These are phyloP conservation scores for Russula earlei DNA, from an alignment of 768 basidiomycete genomes.

Conservation along the genomic window DNA sequence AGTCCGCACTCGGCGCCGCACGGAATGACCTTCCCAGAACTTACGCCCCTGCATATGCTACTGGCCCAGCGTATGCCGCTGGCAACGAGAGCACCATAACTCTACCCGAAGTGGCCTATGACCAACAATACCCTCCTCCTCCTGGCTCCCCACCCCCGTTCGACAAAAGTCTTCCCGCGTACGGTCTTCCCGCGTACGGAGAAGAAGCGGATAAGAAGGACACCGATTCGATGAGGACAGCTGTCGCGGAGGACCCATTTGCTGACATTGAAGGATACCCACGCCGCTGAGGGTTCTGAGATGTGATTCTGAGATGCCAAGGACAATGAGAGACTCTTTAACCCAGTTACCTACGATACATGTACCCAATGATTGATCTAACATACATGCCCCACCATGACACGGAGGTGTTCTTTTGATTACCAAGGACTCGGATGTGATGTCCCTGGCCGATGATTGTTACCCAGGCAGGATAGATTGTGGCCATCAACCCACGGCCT, in stretches of 20 bases:
- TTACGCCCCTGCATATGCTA: constrained; percentile 26
- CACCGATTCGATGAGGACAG: constrained; percentile 23
- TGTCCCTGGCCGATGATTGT: too few relatives aligned
- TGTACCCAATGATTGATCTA: too few relatives aligned
- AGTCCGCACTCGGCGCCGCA: constrained; percentile 42
- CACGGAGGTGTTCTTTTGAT: too few relatives aligned
- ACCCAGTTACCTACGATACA: not conserved
- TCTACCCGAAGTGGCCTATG: constrained; percentile 20
- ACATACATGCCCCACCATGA: too few relatives aligned
- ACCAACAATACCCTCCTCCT: constrained; percentile 36
- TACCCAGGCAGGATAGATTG: too few relatives aligned
- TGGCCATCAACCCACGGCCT: constrained; percentile 41
- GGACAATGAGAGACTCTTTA: not conserved
- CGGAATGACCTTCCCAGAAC: constrained; percentile 33
- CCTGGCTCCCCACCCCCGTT: constrained; percentile 37
- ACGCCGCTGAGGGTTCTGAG: not conserved
- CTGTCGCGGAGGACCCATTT: constrained; percentile 44
- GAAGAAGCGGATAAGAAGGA: constrained; percentile 22
- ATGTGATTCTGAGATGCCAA: too few relatives aligned
- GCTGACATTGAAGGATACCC: constrained; percentile 34
- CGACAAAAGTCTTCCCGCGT: constrained; percentile 35
- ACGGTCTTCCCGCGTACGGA: too few relatives aligned
- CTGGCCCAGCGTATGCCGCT: constrained; percentile 19
- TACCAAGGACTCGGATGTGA: too few relatives aligned
- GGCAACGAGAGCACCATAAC: constrained; percentile 7